Conservation (phyloP, 2,329 filamentous ascomycete species). For the Trichoderma gracile region DNA sequence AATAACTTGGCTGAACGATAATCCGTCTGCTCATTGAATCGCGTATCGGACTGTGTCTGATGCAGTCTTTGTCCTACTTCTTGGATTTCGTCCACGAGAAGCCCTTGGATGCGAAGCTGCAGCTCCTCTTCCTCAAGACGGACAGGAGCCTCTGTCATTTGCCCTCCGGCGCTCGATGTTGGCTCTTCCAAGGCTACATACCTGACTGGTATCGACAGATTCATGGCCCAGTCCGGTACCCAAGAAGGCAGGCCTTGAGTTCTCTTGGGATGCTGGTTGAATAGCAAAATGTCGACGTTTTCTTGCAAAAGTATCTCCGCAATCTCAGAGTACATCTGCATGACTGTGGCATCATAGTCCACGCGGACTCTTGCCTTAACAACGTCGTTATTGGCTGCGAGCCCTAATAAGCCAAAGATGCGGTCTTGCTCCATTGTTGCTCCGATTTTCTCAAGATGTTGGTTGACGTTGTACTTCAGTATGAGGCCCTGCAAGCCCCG, state of each 20-base stretch:
- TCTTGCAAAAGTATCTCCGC: conserved; percentile 31
- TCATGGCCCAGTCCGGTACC: conserved; percentile 40
- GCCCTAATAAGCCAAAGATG: conserved; percentile 38
- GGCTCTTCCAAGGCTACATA: conserved; percentile 32
- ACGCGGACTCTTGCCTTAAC: conserved; percentile 26
- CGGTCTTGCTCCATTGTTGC: conserved; percentile 36
- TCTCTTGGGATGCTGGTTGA: conserved; percentile 34
- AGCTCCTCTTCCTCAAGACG: conserved; percentile 21
- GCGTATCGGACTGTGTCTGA: not conserved
- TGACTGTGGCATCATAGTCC: conserved; percentile 24
- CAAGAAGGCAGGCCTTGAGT: conserved; percentile 36
- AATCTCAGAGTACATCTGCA: conserved; percentile 30
- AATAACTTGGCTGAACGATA: conserved; percentile 31
- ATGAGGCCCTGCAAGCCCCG: conserved; percentile 34
- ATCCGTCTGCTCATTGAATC: conserved; percentile 28
- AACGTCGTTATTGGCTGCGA: conserved; percentile 32
- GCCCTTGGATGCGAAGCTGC: conserved; percentile 29
- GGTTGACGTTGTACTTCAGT: conserved; percentile 37
- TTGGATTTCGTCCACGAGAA: conserved; percentile 31
- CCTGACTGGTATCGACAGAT: conserved; percentile 32
- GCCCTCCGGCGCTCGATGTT: conserved; percentile 32
- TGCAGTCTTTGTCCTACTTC: conserved; percentile 30
- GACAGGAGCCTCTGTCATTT: not conserved
- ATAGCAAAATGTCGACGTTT: conserved; percentile 36
- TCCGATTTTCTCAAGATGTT: conserved; percentile 31